These are phyloP conservation scores for Trichoderma orchidacearum DNA, from an alignment of 495 filamentous ascomycete species.

Conservation along the genomic window DNA sequence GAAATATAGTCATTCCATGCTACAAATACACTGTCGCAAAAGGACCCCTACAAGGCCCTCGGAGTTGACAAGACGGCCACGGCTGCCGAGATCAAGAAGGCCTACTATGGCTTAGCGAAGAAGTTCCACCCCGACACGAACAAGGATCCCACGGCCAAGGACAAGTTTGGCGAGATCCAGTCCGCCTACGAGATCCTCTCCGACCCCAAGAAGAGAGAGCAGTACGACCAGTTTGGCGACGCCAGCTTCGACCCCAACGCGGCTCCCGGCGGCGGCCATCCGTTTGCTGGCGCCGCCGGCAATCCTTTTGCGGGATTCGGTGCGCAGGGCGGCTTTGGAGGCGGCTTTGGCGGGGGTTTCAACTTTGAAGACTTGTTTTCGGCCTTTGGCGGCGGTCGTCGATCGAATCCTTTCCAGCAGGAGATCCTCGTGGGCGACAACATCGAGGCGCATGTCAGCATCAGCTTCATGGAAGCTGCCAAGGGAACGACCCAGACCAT, in stretches of 20 bases:
- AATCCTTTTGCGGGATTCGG: conserved; percentile 51
- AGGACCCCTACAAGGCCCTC: conserved; percentile 75
- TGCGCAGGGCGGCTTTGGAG: conserved; percentile 34
- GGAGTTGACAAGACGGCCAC: conserved; percentile 73
- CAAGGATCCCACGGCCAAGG: conserved; percentile 82
- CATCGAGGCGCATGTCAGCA: conserved; percentile 83
- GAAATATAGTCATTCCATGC: conserved; percentile 74
- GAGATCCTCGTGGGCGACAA: conserved; percentile 75
- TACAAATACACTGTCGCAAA: conserved; percentile 47
- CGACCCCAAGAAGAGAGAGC: conserved; percentile 80
- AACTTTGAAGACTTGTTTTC: conserved; percentile 93
- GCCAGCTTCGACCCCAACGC: conserved; percentile 73
- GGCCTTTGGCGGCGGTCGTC: conserved; percentile 57
- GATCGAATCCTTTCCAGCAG: conserved; percentile 51
- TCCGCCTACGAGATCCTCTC: conserved; percentile 84
- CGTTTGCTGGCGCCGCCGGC: conserved; percentile 38
- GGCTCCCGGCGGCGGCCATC: conserved; percentile 55
- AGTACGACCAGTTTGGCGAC: conserved; percentile 80
- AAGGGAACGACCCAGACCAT: conserved; percentile 75
- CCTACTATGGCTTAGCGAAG: conserved; percentile 95
- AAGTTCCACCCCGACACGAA: conserved; percentile 98
- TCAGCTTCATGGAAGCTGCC: conserved; percentile 93
- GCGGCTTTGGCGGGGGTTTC: conserved; percentile 61
- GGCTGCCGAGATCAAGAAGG: conserved; percentile 88
- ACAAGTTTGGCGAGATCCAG: conserved; percentile 86